These are phyloP conservation scores for Clarireedia monteithiana DNA, from an alignment of 2,329 filamentous ascomycete genomes.

Conservation along the genomic window DNA sequence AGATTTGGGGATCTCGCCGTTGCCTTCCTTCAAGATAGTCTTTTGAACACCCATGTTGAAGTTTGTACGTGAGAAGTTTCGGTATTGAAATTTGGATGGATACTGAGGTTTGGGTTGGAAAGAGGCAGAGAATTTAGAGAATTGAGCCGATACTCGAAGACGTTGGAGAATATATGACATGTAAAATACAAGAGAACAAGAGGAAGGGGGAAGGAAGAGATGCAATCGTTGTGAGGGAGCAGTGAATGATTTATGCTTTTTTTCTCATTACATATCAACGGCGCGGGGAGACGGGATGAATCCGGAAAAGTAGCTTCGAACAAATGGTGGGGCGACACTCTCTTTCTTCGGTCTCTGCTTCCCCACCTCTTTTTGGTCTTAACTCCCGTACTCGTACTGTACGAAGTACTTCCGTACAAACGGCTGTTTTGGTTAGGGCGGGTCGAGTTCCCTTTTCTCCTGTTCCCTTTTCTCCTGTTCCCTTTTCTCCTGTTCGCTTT, in stretches of 20 bases:
- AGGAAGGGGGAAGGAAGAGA: neutral
- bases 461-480: no score
- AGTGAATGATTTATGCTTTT: constrained; percentile 8
- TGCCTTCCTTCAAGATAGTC: constrained; percentile 53
- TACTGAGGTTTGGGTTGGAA: constrained; percentile 5
- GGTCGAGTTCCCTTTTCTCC: no score
- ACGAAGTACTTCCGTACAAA: no score
- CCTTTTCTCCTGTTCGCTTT: no score
- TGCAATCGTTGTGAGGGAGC: neutral
- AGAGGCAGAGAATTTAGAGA: constrained; percentile 1
- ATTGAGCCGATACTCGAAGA: constrained; percentile 3
- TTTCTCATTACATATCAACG: neutral
- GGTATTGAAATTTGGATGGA: constrained; percentile 2
- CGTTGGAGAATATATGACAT: constrained; percentile 11
- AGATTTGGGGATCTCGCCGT: constrained; percentile 45
- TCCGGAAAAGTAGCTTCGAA: neutral
- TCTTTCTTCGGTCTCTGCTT: neutral
- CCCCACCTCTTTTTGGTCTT: no score
- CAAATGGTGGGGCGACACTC: neutral
- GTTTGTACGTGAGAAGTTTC: constrained; percentile 24
- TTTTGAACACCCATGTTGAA: constrained; percentile 66
- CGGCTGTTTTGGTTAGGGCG: no score
- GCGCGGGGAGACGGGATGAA: neutral
- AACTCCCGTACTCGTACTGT: no score
- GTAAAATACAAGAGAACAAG: neutral